Base-by-base conservation (phyloP, 2,329 filamentous ascomycete species). In the Thermothelomyces thermophilus region DNA sequence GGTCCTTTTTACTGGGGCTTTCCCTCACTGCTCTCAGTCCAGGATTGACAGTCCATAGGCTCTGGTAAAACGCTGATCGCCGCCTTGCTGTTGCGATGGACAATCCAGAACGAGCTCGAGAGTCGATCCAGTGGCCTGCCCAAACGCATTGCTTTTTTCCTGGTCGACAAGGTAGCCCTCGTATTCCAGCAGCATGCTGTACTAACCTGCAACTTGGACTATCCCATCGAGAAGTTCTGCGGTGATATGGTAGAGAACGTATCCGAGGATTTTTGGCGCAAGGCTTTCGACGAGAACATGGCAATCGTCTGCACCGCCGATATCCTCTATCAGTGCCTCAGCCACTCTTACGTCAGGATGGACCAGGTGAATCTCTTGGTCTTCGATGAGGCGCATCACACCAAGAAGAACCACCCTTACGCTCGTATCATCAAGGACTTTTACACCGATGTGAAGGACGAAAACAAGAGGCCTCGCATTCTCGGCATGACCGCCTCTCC, bases 401-500 rank as follows among this genome's bases (percentile, higher is more conserved):
- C 91, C 0, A 98, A 98, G 68, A 94, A 91, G 65, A 86, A 90
- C 45, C 93, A 98, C 61, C 78, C 88, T 0, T 98, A 95, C 63
- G 88, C 91, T 17, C 78, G 81, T 24, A 93, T 98, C 51, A 87
- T 98, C 68, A 90, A 87, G 60, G 86, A 95, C 51, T 90, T 87
- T 58, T 97, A 96, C 62, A 60, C 80, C 1, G 67, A 74, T 2
- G 70, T 74, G 26, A 58, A 64, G 1, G 68, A 73, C 1, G 55
- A 64, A 0, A 59, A 63, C 0, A 70, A 68, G 41, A 75, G 82
- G 4, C 93, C 93, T 3, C 84, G 83, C 33, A 83, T 98, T 17
- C 86, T 98, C 57, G 91, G 91, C 22, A 96, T 97, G 91, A 98
- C 93, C 1, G 93, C 93, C 7, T 97, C 93, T 0, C 93, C 93